phyloP scores from a whole-genome alignment of 1,284 basidiomycete genomes.

The Xerocomus amazonicus region DNA sequence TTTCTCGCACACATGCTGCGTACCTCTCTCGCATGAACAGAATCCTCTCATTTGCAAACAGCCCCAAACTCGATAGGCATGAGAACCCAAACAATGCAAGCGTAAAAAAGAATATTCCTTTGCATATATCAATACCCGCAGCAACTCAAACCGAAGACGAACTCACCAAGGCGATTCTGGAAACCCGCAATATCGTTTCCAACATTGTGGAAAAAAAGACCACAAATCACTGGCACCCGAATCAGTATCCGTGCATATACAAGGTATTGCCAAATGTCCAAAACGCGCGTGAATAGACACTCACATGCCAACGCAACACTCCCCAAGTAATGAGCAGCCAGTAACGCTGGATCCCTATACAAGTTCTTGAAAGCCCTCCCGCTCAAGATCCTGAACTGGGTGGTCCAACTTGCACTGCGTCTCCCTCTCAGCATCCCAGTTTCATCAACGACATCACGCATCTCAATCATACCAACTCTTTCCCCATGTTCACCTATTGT shows the following conservation, averaged over 20 bases:
- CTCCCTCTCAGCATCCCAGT: constrained; percentile 70
- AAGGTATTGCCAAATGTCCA: background rate
- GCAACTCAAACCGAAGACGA: background rate
- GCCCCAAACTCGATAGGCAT: constrained; percentile 84
- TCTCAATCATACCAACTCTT: constrained; percentile 39
- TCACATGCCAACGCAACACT: constrained; percentile 79
- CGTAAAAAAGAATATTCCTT: constrained; percentile 95
- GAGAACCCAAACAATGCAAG: constrained; percentile 95
- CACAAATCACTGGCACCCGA: constrained; percentile 64
- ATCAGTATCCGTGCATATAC: constrained; percentile 6
- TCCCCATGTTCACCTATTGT: constrained; percentile 18
- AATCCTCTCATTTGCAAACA: constrained; percentile 93
- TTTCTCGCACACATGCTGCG: constrained; percentile 13
- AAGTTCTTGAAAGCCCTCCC: constrained; percentile 98
- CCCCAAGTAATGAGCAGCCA: constrained; percentile 87
- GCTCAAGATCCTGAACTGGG: constrained; percentile 90
- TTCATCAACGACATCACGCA: constrained; percentile 64
- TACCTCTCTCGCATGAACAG: constrained; percentile 95
- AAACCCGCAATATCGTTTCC: constrained; percentile 92
- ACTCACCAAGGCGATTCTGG: constrained; percentile 78
- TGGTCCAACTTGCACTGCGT: constrained; percentile 81
- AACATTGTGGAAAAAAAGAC: constrained; percentile 77
- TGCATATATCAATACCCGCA: constrained; percentile 2
- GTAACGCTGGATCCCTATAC: constrained; percentile 88
- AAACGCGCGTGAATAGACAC: constrained; percentile 30